These are phyloP conservation scores for Phytopythium aichiense DNA, from an alignment of 352 stramenopile species.

Conservation along the genomic window DNA sequence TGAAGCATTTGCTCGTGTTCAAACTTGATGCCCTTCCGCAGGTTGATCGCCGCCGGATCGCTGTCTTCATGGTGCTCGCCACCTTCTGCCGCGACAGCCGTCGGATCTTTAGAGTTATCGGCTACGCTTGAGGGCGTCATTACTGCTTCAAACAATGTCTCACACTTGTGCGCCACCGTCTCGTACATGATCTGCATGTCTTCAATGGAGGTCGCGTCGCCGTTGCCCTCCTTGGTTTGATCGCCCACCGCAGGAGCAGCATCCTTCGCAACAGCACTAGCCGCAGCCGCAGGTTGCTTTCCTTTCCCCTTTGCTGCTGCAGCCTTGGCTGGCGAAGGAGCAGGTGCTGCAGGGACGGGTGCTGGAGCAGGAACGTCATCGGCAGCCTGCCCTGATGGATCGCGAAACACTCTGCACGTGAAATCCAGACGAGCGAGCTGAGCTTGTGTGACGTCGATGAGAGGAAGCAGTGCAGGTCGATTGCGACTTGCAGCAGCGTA, in stretches of 20 bases:
- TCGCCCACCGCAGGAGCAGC: constrained; percentile 13
- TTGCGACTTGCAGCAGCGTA: constrained; percentile 46
- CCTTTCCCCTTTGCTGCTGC: constrained; percentile 31
- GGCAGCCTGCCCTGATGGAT: constrained; percentile 18
- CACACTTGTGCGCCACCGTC: constrained; percentile 37
- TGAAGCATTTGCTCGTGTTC: constrained; percentile 50
- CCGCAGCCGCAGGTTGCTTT: constrained; percentile 15
- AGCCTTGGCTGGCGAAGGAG: constrained; percentile 16
- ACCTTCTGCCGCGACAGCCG: constrained; percentile 10
- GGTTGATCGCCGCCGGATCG: constrained; percentile 32
- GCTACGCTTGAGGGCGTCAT: constrained; percentile 10
- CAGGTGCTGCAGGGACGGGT: constrained; percentile 6
- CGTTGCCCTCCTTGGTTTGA: constrained; percentile 10
- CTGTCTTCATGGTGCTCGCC: background rate
- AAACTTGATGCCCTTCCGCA: constrained; percentile 52
- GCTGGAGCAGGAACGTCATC: constrained; percentile 12
- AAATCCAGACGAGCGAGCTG: constrained; percentile 27
- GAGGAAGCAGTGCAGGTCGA: constrained; percentile 16
- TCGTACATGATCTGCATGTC: constrained; percentile 44
- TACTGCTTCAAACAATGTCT: constrained; percentile 35
- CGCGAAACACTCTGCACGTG: constrained; percentile 36
- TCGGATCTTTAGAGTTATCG: constrained; percentile 5
- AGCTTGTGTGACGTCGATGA: constrained; percentile 27
- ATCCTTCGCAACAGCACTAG: constrained; percentile 15
- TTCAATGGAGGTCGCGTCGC: constrained; percentile 27